Evolutionary conservation across 495 filamentous ascomycete genomes (phyloP), one percentile per base, ranked within the genome.

Genomic region (Daldinia childiae): DNA sequence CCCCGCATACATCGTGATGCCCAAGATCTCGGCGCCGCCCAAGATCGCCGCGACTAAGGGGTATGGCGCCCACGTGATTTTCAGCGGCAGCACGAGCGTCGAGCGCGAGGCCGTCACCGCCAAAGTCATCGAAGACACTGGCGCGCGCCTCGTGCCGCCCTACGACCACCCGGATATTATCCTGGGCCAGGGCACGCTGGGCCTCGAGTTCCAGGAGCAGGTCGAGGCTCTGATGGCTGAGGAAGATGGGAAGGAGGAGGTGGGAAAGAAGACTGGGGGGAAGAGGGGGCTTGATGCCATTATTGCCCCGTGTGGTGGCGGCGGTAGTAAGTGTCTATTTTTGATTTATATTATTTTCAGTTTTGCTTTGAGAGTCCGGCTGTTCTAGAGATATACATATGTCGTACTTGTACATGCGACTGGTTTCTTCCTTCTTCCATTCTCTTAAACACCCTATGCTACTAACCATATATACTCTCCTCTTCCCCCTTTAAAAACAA

Each of bases 101-200:
- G 95, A 98, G 82, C 88, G 95, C 6, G 93, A 97, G 79, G 91
- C 91, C 1, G 89, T 91, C 11, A 89, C 92, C 0, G 80, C 74
- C 7, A 80, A 89, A 8, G 87, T 98, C 1, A 85, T 92, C 6
- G 79, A 82, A 45, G 76, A 87, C 41, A 97, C 92, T 2, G 88
- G 89, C 5, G 94, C 95, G 0, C 84, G 88, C 9, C 80, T 97
- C 6, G 84, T 99, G 2, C 94, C 94, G 50, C 95, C 95, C 3
- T 98, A 97, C 74, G 92, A 98, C 77, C 91, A 98, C 79, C 89
- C 91, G 17, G 84, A 98, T 76, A 92, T 98, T 63, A 91, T 99
- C 34, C 88, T 96, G 2, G 95, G 95, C 0, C 93, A 97, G 81
- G 95, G 94, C 0, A 99, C 95, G 1, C 85, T 91, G 63, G 94